Percentiles rank a stretch among this genome's conserved stretches.
Conservation (phyloP, 345 rosid genomes). For the Populus ilicifolia region DNA sequence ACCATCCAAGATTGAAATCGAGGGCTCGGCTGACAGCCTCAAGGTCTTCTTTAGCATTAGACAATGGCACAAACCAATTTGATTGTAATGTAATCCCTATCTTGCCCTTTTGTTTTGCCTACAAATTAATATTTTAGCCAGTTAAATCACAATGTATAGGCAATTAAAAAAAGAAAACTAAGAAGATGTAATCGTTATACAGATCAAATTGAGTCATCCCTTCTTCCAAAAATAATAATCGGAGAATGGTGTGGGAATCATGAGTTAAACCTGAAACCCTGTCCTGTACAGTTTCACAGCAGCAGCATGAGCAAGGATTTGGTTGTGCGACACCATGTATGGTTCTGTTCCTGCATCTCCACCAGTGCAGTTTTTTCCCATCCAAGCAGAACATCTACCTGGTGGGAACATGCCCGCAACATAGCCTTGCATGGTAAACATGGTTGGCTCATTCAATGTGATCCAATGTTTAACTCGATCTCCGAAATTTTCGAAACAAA, state of each 20-base stretch:
- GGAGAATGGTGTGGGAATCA: not conserved
- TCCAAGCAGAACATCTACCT: constrained; percentile 12
- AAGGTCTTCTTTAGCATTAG: not conserved
- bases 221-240: not conserved
- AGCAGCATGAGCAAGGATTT: constrained; percentile 9
- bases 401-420: not conserved
- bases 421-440: not conserved
- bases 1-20: not conserved
- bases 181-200: too few relatives aligned
- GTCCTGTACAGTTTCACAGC: constrained; percentile 2
- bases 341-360: constrained; percentile 21
- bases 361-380: not conserved
- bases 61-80: not conserved
- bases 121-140: not conserved
- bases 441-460: constrained; percentile 13
- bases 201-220: too few relatives aligned
- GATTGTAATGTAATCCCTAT: not conserved
- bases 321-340: constrained; percentile 9
- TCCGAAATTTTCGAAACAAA: constrained; percentile 19
- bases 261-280: not conserved
- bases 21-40: not conserved
- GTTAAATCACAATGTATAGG: too few relatives aligned
- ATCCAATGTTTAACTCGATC: constrained; percentile 22
- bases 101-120: not conserved
- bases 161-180: too few relatives aligned